phyloP scores from a whole-genome alignment of 805 yeast genomes.

The Blastobotrys parvus region DNA sequence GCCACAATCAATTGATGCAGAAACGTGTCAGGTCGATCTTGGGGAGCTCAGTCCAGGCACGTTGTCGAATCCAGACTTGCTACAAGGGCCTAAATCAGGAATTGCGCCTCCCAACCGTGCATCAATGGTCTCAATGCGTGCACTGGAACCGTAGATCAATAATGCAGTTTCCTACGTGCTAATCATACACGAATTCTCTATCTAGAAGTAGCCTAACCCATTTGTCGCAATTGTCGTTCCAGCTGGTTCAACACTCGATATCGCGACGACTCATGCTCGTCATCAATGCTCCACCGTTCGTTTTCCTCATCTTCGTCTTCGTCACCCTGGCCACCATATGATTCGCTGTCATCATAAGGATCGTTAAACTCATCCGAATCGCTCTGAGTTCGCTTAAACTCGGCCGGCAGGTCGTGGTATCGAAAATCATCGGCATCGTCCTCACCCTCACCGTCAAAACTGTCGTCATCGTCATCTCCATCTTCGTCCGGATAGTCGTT shows the following conservation, averaged over 20 bases:
- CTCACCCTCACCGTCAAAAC: constrained; percentile 32
- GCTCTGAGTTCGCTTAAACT: constrained; percentile 1
- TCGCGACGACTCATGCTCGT: constrained; percentile 17
- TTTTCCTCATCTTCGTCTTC: too few species aligned
- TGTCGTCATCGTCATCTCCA: constrained; percentile 33
- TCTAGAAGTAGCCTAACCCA: too few species aligned
- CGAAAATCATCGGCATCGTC: constrained; percentile 24
- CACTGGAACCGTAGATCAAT: too few species aligned
- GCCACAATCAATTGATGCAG: too few species aligned
- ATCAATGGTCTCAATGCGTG: too few species aligned
- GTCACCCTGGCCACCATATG: constrained; percentile 13
- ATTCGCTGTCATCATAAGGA: constrained; percentile 11
- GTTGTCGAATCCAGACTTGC: too few species aligned
- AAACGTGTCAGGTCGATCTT: too few species aligned
- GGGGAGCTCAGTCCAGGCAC: too few species aligned
- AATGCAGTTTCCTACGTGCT: too few species aligned
- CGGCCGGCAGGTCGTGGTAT: background rate
- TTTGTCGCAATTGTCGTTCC: constrained; percentile 7
- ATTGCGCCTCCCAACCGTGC: too few species aligned
- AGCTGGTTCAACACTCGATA: constrained; percentile 15
- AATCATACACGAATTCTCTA: too few species aligned
- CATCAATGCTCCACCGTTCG: constrained; percentile 25
- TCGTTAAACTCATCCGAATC: constrained; percentile 22
- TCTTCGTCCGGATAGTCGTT: constrained; percentile 96
- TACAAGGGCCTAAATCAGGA: too few species aligned